These are phyloP conservation scores for Dryadomyces quercus-mongolicae DNA, from an alignment of 2,329 filamentous ascomycete species.

Conservation along the genomic window DNA sequence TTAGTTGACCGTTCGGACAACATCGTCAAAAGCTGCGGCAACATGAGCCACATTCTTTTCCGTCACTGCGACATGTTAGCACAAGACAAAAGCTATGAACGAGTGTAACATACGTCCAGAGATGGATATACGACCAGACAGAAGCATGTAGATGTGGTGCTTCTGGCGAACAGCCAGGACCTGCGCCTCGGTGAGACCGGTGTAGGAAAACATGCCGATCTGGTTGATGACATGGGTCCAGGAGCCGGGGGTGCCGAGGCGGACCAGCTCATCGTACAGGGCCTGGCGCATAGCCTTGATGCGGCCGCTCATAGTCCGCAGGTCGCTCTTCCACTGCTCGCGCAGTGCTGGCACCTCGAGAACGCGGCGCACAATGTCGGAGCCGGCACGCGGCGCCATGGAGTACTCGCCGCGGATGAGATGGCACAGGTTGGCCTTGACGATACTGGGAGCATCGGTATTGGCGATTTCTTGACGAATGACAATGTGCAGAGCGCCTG, in stretches of 20 bases:
- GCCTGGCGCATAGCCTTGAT: conserved; percentile 84
- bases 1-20: not conserved
- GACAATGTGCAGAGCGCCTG: conserved; percentile 90
- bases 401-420: conserved; percentile 94
- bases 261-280: conserved; percentile 68
- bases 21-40: conserved; percentile 1
- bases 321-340: conserved; percentile 80
- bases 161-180: conserved; percentile 57
- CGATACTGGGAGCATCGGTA: conserved; percentile 41
- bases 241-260: conserved; percentile 69
- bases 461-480: conserved; percentile 51
- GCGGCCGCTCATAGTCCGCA: conserved; percentile 85
- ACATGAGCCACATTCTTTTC: not conserved
- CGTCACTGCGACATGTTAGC: not conserved
- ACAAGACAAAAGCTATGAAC: not conserved
- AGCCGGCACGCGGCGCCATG: conserved; percentile 88
- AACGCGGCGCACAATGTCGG: conserved; percentile 70
- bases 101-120: conserved; percentile 43
- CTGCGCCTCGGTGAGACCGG: conserved; percentile 61
- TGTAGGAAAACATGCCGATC: conserved; percentile 99
- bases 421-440: conserved; percentile 80
- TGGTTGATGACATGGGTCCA: conserved; percentile 98
- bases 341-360: conserved; percentile 75
- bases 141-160: conserved; percentile 79
- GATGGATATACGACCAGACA: conserved; percentile 98